Base-by-base conservation (phyloP, 371 early-diverging fungal genomes). In the Lichtheimia ramosa region DNA sequence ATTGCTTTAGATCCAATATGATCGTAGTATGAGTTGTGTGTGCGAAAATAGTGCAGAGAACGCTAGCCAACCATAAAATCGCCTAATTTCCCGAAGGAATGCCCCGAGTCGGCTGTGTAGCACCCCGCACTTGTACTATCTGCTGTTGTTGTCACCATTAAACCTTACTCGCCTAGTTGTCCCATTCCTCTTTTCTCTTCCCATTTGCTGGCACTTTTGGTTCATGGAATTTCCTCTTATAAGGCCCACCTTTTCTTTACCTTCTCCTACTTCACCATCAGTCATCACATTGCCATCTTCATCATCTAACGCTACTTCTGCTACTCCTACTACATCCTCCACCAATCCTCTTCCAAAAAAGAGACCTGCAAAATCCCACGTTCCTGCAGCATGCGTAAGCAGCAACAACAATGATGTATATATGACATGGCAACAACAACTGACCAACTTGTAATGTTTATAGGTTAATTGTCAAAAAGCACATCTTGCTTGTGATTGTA, bases 401-500 rank as follows among this genome's bases (percentile, higher is more conserved):
- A 21, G 10, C 34, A 34, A 34, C 34, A 34, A 10, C 34, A 34
- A 34, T 8, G 10, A 8, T 34, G 34, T 8, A 34, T 8, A 25
- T 5, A 25, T 25, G 25, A 25, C 21, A 46, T n/a, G 15, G 16
- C 18, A 21, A 2, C 1, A 2, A 0, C 16, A 7, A 46, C 16
- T 18, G 10, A 21, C 46, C 5, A 46, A 21, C 46, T 8, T 46
- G 5, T 14, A 16, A 46, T 46, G 1, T 18, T 12, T 6, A 63
- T 66, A 76, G 60, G 54, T 59, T 6, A 77, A 81, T 40, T 81
- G 81, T 55, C 77, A 75, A 59, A 69, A 61, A 54, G 81, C 81
- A 3, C 81, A 81, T 59, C 63, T 77, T 42, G 81, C 81, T 46
- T 81, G 81, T 58, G 81, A 81, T 64, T 71, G 81, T 81, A 70